These are phyloP conservation scores for Trifolium fragiferum DNA, from an alignment of 306 rosid genomes.

Conservation along the genomic window DNA sequence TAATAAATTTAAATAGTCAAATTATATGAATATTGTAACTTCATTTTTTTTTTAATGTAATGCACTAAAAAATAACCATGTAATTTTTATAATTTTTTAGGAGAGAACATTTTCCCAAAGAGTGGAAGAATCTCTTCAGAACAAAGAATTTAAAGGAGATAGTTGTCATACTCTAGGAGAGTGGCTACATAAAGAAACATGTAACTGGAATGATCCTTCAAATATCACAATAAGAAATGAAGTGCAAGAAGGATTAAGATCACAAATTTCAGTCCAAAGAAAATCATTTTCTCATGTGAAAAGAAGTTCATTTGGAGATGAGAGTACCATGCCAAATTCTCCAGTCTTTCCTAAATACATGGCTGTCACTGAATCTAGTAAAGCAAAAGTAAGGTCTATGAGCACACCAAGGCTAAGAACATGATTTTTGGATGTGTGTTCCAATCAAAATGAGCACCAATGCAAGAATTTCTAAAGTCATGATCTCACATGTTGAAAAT, in stretches of 20 bases:
- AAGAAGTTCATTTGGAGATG: constrained; percentile 49
- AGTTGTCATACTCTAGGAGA: constrained; percentile 52
- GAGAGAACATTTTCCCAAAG: constrained; percentile 58
- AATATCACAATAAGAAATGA: constrained; percentile 36
- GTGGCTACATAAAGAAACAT: constrained; percentile 50
- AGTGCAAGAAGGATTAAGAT: constrained; percentile 42
- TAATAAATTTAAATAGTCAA: not conserved
- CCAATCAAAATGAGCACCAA: constrained; percentile 36
- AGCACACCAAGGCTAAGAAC: constrained; percentile 74
- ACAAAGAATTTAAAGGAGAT: constrained; percentile 45
- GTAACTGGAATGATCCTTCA: constrained; percentile 47
- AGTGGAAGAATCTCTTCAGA: constrained; percentile 48
- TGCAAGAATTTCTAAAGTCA: constrained; percentile 4
- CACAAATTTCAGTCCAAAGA: constrained; percentile 54
- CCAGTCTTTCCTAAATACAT: constrained; percentile 60
- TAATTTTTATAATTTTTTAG: constrained; percentile 41
- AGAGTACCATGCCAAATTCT: constrained; percentile 54
- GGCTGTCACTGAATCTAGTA: constrained; percentile 67
- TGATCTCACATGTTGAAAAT: constrained; percentile 36
- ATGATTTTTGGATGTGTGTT: constrained; percentile 48
- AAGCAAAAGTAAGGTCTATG: constrained; percentile 67
- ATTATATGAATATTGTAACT: constrained; percentile 8
- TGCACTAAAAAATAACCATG: not conserved
- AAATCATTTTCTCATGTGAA: constrained; percentile 59
- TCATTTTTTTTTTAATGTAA: not conserved